Evolutionary conservation across 345 rosid genomes (phyloP), one percentile per base, ranked within the genome.

Genomic region (Brassica nigra): DNA sequence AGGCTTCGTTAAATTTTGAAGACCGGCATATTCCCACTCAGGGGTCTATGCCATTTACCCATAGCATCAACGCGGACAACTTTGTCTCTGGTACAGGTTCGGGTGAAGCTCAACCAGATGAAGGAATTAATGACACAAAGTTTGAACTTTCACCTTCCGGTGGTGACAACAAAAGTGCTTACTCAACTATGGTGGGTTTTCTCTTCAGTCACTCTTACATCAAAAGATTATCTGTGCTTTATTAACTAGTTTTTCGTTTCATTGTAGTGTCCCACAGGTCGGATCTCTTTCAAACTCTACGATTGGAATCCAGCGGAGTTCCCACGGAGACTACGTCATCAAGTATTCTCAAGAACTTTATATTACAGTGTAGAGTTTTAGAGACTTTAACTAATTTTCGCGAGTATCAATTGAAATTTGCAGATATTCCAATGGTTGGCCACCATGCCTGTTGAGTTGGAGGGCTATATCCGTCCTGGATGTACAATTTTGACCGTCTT

Each of bases 261-360:
- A 23, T 47, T 90, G 63, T 74, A 95, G 99, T 93, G 98, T 57
- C 98, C 99, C 42, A 90, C 99, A 68, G 99, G 97, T 75, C 90
- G 97, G 74, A 91, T 95, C 83, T 93, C 98, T 12, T 93, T 91
- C 84, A 93, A 91, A 88, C 98, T 95, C 74, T 93, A 93, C 82
- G 99, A 95, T 74, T 95, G 99, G 99, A 95, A 95, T 85, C 99
- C 98, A 1, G 98, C 98, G 2, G 99, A 95, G 82, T 95, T 95
- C 79, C 99, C 99, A 0, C 86, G 99, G 85, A 91, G 97, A 87
- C 98, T 95, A 34, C 97, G 98, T 77, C 99, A 87, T 81, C 99
- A 95, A 91, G 99, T 95, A 95, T 83, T 80, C 59, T 86, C 86
- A 86, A 80, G 81, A 85, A 77, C 84, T 85, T 54, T 82, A 44